Percentiles rank a stretch among this genome's conserved stretches.
phyloP scores from a whole-genome alignment of 768 basidiomycete species.

The Rhodotorula sphaerocarpa region DNA sequence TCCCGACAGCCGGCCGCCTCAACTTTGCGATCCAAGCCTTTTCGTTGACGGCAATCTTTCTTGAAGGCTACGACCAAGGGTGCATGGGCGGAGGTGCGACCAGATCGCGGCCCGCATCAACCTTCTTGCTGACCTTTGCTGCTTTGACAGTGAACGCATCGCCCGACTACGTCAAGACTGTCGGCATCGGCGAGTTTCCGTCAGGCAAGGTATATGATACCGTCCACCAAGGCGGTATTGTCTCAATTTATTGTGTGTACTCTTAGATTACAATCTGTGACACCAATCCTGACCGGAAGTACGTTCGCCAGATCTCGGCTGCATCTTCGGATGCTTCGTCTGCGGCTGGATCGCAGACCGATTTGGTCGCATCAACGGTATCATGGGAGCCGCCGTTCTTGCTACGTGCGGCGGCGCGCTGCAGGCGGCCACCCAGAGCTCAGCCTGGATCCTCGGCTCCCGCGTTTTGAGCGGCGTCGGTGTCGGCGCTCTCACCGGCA shows the following conservation, averaged over 20 bases:
- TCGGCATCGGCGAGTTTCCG: slow-evolving; percentile 31
- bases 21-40: slow-evolving; percentile 34
- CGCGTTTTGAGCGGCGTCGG: slow-evolving; percentile 37
- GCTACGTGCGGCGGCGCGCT: slow-evolving; percentile 32
- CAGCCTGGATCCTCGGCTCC: slow-evolving; percentile 34
- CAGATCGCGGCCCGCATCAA: too few relatives aligned
- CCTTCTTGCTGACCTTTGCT: neutral
- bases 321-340: slow-evolving; percentile 35
- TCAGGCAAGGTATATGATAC: slow-evolving; percentile 22
- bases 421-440: slow-evolving; percentile 24
- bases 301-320: slow-evolving; percentile 27
- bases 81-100: slow-evolving; percentile 33
- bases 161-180: slow-evolving; percentile 27
- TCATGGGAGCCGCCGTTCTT: slow-evolving; percentile 21
- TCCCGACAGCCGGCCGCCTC: slow-evolving; percentile 5
- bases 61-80: slow-evolving; percentile 38
- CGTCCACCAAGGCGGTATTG: slow-evolving; percentile 38
- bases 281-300: too few relatives aligned
- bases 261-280: too few relatives aligned
- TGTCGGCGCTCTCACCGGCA: slow-evolving; percentile 31
- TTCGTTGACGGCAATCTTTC: slow-evolving; percentile 35
- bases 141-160: slow-evolving; percentile 14
- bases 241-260: slow-evolving; percentile 34
- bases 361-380: slow-evolving; percentile 38
- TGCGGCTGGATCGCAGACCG: slow-evolving; percentile 37